Base-by-base conservation (phyloP, 73 alveolate genomes). In the Paramecium tetraurelia region DNA sequence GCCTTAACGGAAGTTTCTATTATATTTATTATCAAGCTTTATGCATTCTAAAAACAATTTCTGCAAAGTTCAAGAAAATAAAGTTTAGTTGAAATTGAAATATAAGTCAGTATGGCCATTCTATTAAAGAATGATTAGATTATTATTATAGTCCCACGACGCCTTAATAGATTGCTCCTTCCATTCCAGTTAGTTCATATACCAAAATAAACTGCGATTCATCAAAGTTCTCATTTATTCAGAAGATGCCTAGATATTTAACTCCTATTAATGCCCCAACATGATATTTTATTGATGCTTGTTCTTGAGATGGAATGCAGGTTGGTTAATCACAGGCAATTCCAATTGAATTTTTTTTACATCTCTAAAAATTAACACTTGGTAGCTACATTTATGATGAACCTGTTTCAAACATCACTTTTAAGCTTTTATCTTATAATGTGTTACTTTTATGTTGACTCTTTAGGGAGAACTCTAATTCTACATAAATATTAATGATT, bases 341-440 rank as follows among this genome's bases (percentile, higher is more conserved):
- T 77, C 93, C 83, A 4, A 59, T 14, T n/a, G 27, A 36, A 58
- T 35, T 86, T 63, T 59, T 33, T 20, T 86, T 86, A 31, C 94
- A 89, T 41, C 63, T 29, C 16, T 11, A 11, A 50, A 85, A 71
- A 71, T 89, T 72, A 1, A 71, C 16, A 70, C 57, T 83, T 20
- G 92, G 89, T 31, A 72, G 22, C 85, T 92, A 89, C 50, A 89
- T 48, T 14, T 58, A 31, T 12, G 94, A 58, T 20, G 92, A 89
- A 20, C 94, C 92, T 40, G 92, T 71, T 29, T 89, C 94, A 46
- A 89, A 70, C 2, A 89, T 89, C 9, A 89, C 75, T 22, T 63
- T 27, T 0, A 3, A 63, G 7, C 50, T 3, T 31, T 31, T 3
- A 31, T 33, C 4, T 8, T 63, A 21, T 35, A 1, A 29, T 24